Base-by-base conservation (phyloP, 257 asterid genomes). In the Mentha longifolia region DNA sequence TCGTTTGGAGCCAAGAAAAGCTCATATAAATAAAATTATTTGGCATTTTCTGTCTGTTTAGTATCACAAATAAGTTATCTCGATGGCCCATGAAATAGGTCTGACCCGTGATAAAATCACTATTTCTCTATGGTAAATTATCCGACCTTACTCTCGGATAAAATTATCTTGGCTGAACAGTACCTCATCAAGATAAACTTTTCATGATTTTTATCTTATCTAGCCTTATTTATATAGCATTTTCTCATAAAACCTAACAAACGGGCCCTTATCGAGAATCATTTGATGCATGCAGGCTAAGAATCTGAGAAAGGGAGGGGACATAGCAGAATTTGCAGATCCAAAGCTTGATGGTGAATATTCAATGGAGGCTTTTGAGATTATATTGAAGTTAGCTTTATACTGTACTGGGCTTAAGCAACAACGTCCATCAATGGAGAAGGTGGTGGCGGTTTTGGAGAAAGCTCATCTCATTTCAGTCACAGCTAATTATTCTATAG, bases 381-480 rank as follows among this genome's bases (percentile, higher is more conserved):
- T 87, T 25, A 25, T 85, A 2, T 77, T 87, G 58, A 81, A 76
- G 75, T 70, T 91, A 15, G 96, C 95, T 39, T 52, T 89, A 30
- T 75, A 75, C 0, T 87, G 97, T 68, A 86, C 83, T 2, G 93
- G 92, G 47, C 71, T 78, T 52, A 91, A 89, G 84, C 89, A 85
- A 59, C 90, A 82, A 65, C 70, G 96, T 5, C 96, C 97, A 55
- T 78, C 89, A 9, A 91, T 91, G 92, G 87, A 80, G 47, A 78
- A 43, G 46, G 93, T 89, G 15, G 88, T 87, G 7, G 56, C 68
- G 0, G 68, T 73, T 67, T 79, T 89, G 47, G 85, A 85, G 64
- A 81, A 83, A 73, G 92, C 97, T 41, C 84, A 65, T 33, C 74
- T 69, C 5, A 66, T 89, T 60, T 83, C 95, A 4, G 46, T 75